Base-by-base conservation (phyloP, 768 basidiomycete species). In the Phlegmacium glaucopus region DNA sequence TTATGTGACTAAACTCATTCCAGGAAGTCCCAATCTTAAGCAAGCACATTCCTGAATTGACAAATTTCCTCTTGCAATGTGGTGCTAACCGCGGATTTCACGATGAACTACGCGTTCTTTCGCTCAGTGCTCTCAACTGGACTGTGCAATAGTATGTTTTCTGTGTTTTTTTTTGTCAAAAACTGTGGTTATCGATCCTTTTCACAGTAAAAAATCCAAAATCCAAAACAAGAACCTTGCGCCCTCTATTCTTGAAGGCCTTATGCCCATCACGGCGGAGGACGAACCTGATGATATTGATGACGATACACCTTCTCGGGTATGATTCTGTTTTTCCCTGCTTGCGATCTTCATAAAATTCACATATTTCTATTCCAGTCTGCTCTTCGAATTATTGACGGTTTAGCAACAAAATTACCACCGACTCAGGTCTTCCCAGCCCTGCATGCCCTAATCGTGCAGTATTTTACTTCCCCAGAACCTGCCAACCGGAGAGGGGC, bases 341-440 rank as follows among this genome's bases (percentile, higher is more conserved):
- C 0, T 50, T 53, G 12, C 25, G 10, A 7, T 37, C 22, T 22
- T 22, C 22, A 22, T n/a, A 37, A 35, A 28, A 13, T 45, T 13
- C 26, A 25, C 38, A 39, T 17, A 55, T 16, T 39, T 38, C n/a
- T 16, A 4, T 32, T 25, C 42, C 53, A 93, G 87, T 91, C 92
- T 58, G 92, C 94, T 18, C 85, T 98, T 59, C 93, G 96, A 54
- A 88, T 91, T 44, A 87, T 99, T 55, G 96, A 99, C 62, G 82
- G 85, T 40, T 83, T 99, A 42, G 85, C 94, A 6, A 94, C 94
- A 49, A 85, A 83, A 53, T 79, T 99, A 11, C 96, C 96, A 9
- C 95, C 96, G 5, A 78, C 80, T 18, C 96, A 97, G 70, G 94
- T 98, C 50, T 98, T 97, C 85, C 93, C 94, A 8, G 79, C 90